A percentile compares a stretch with the other conserved stretches of the same genome.
phyloP scores from a whole-genome alignment of 768 basidiomycete species.

The Hygrophorus pudorinus region DNA sequence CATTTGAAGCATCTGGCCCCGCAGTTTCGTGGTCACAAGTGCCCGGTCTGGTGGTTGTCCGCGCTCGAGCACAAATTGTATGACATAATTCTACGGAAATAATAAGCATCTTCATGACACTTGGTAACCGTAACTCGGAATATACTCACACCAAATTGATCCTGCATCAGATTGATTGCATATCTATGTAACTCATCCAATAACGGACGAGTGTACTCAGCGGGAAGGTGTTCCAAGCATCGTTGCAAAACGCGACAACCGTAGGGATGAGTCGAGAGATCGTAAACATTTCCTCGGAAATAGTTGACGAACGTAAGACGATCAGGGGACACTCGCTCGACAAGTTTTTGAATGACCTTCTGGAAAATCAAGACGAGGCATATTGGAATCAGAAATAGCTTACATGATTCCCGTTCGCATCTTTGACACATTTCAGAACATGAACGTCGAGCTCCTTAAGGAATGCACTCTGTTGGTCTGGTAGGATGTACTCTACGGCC shows the following conservation, averaged over 20 bases:
- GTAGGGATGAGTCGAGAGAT: slow-evolving; percentile 81
- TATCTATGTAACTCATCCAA: slow-evolving; percentile 76
- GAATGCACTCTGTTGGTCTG: slow-evolving; percentile 68
- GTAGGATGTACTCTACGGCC: slow-evolving; percentile 76
- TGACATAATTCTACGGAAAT: slow-evolving; percentile 72
- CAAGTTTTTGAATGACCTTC: slow-evolving; percentile 81
- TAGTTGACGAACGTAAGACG: slow-evolving; percentile 63
- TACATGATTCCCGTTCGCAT: slow-evolving; percentile 93
- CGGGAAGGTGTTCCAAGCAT: slow-evolving; percentile 77
- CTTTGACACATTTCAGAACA: slow-evolving; percentile 79
- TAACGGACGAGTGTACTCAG: slow-evolving; percentile 54
- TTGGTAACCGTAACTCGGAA: slow-evolving; percentile 5
- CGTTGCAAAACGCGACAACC: slow-evolving; percentile 94
- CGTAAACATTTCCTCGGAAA: slow-evolving; percentile 71
- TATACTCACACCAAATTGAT: slow-evolving; percentile 78
- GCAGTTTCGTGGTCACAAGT: slow-evolving; percentile 56
- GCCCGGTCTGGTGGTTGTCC: slow-evolving; percentile 62
- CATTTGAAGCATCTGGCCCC: slow-evolving; percentile 70
- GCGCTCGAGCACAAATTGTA: slow-evolving; percentile 85
- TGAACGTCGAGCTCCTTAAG: slow-evolving; percentile 73
- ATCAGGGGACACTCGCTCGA: slow-evolving; percentile 72
- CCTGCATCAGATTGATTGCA: slow-evolving; percentile 67
- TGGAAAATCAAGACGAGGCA: background rate
- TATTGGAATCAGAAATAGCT: slow-evolving; percentile 14
- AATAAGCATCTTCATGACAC: slow-evolving; percentile 2